phyloP scores from a whole-genome alignment of 1,284 basidiomycete genomes.

The Rhodotorula sp. region DNA sequence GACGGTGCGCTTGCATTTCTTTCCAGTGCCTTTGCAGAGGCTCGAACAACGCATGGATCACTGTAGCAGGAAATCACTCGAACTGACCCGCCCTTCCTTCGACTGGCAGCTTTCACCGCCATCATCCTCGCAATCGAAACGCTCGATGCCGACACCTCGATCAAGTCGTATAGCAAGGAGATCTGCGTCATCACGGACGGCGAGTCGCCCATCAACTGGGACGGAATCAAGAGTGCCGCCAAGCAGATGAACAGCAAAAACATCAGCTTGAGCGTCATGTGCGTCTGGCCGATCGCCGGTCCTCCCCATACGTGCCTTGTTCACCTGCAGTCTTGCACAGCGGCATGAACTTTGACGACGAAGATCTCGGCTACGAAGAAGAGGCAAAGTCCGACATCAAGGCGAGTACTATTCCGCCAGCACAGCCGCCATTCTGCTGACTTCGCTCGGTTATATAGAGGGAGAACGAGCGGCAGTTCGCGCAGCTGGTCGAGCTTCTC shows the following conservation, averaged over 20 bases:
- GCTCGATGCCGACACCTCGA: conserved; percentile 36
- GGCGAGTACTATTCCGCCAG: conserved; percentile 52
- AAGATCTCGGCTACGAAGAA: conserved; percentile 64
- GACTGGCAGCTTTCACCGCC: conserved; percentile 28
- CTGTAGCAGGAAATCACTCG: too few species aligned
- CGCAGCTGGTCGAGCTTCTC: conserved; percentile 58
- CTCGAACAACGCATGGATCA: too few species aligned
- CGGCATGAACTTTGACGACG: conserved; percentile 82
- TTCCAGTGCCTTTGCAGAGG: too few species aligned
- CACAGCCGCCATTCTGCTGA: background rate
- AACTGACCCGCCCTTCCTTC: background rate
- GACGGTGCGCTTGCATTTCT: conserved; percentile 13
- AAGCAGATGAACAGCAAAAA: conserved; percentile 36
- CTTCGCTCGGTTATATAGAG: conserved; percentile 55
- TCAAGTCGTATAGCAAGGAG: conserved; percentile 43
- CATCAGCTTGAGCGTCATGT: conserved; percentile 47
- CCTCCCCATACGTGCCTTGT: background rate
- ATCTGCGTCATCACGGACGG: conserved; percentile 51
- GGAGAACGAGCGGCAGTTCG: conserved; percentile 75
- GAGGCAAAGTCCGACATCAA: conserved; percentile 70
- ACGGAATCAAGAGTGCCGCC: conserved; percentile 29
- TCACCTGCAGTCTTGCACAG: conserved; percentile 24
- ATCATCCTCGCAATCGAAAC: conserved; percentile 42
- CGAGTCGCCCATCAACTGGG: conserved; percentile 42
- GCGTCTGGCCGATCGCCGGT: background rate